Evolutionary conservation across 768 basidiomycete species (phyloP).

Genomic region (Lactarius akahatsu): DNA sequence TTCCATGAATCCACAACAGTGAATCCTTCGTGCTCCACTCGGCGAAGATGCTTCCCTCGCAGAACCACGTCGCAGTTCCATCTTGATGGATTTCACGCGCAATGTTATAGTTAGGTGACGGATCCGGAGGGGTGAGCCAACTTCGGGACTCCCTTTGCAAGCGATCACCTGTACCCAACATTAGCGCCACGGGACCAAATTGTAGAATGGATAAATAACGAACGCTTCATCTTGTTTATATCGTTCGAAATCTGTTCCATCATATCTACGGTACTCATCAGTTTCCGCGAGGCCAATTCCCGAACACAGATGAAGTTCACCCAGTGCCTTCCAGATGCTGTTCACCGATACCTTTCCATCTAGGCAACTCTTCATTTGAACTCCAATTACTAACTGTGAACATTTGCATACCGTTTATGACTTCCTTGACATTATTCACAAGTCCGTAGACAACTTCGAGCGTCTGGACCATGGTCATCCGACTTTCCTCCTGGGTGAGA

Average conservation of each 20-base stretch:
- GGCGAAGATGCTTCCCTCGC: background rate
- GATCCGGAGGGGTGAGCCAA: constrained; percentile 17
- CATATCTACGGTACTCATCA: background rate
- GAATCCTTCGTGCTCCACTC: background rate
- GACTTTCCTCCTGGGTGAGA: constrained; percentile 9
- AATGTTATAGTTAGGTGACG: background rate
- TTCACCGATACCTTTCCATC: background rate
- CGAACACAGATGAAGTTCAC: background rate
- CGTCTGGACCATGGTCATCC: background rate
- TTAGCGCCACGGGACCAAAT: background rate
- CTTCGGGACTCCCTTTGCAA: background rate
- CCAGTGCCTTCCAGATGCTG: background rate
- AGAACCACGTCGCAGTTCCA: constrained; percentile 4
- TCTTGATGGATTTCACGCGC: background rate
- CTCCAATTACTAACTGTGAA: no score
- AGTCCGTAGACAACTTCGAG: constrained; percentile 7
- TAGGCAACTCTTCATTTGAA: no score
- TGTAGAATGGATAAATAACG: background rate
- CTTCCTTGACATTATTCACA: background rate
- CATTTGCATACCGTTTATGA: background rate
- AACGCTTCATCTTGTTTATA: background rate
- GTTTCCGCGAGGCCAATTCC: background rate
- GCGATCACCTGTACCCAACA: background rate
- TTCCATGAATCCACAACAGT: constrained; percentile 12
- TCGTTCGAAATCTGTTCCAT: background rate